Base-by-base conservation (phyloP, 257 asterid species). In the Haberlea rhodopensis region DNA sequence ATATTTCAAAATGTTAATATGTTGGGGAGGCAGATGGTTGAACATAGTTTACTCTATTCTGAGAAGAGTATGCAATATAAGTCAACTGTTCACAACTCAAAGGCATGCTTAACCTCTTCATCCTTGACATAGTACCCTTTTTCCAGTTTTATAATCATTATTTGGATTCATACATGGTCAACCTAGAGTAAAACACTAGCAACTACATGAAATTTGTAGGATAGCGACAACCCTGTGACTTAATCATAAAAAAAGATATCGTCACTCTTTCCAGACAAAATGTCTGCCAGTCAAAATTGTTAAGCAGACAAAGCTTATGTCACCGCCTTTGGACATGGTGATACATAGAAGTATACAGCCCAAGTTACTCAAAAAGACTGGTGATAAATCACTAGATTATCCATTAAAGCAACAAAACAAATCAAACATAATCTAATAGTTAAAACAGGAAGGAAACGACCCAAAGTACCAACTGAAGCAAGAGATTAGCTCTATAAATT, bases 101-200 rank as follows among this genome's bases (percentile, higher is more conserved):
- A 37, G 72, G 63, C 28, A 51, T 55, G 26, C 23, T 55, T 61
- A 32, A 55, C 11, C 51, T 53, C 63, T 31, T 24, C 5, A 25
- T 43, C 31, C 23, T 58, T 73, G 49, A 21, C 23, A 25, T 10
- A 20, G 27, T 8, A 16, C 48, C 34, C 32, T 52, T 53, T 18
- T 26, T 22, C 48, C 6, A 13, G 3, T 37, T 61, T 43, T 74
- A 65, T 61, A 32, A 69, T 55, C 61, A 37, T 28, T 53, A 59
- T 46, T 60, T 10, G 40, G n/a, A 32, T 6, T 11, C 46, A 26
- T 8, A 55, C 19, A 37, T 34, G 23, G 46, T 45, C 22, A 7
- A 22, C 21, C 23, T 55, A 3, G 55, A 57, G 66, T 28, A 22
- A 15, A 67, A 76, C 8, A 57, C 57, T 23, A 68, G 65, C 51